Percentiles rank a stretch among this genome's conserved stretches.
phyloP scores from a whole-genome alignment of 805 yeast species.

The Ogataea wickerhamii region DNA sequence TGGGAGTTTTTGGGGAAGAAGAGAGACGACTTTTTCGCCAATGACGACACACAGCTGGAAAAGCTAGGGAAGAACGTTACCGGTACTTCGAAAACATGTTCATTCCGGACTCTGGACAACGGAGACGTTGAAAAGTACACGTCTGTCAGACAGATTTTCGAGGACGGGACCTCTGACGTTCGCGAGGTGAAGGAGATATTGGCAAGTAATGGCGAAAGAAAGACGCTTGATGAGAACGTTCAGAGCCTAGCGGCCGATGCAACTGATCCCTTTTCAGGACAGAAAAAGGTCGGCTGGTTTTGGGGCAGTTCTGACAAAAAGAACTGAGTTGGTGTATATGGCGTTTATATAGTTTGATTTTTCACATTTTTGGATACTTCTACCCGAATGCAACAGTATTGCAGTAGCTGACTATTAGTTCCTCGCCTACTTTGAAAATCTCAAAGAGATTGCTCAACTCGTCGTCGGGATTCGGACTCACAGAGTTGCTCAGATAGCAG shows the following conservation, averaged over 20 bases:
- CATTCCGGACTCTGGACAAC: slow-evolving; percentile 36
- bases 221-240: slow-evolving; percentile 22
- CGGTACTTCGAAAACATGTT: slow-evolving; percentile 37
- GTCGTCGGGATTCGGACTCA: slow-evolving; percentile 45
- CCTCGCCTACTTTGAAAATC: slow-evolving; percentile 35
- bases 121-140: slow-evolving; percentile 43
- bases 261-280: not conserved
- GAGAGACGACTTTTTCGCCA: slow-evolving; percentile 22
- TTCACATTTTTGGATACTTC: slow-evolving; percentile 1
- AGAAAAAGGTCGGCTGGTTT: slow-evolving; percentile 29
- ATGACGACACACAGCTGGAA: slow-evolving; percentile 19
- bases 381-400: slow-evolving; percentile 46
- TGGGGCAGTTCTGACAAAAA: slow-evolving; percentile 24
- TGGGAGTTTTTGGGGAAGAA: slow-evolving; percentile 21
- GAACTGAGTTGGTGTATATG: slow-evolving; percentile 4
- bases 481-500: slow-evolving; percentile 44
- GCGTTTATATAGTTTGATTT: slow-evolving; percentile 1
- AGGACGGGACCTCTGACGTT: slow-evolving; percentile 41
- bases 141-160: slow-evolving; percentile 34
- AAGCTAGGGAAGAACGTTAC: slow-evolving; percentile 21
- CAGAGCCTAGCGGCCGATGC: slow-evolving; percentile 6
- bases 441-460: slow-evolving; percentile 36
- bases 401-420: slow-evolving; percentile 44
- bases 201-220: slow-evolving; percentile 36
- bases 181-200: slow-evolving; percentile 36